phyloP scores from a whole-genome alignment of 1,284 basidiomycete genomes.

The Marasmius fiardii region DNA sequence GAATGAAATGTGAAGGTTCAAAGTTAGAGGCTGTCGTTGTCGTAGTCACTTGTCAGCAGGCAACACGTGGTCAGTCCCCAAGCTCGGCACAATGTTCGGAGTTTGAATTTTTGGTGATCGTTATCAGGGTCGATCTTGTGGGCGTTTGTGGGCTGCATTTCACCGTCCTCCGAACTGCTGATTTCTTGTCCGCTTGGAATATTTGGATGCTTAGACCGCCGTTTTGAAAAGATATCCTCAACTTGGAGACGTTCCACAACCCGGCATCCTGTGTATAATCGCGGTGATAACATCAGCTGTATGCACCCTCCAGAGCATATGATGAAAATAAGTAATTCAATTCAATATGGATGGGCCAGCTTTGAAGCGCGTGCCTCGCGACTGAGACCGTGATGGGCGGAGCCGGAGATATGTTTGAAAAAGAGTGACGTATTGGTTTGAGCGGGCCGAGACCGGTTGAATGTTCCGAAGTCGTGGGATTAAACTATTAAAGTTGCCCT shows the following conservation, averaged over 20 bases:
- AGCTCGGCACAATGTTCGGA: background rate
- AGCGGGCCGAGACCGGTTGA: background rate
- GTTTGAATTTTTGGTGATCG: background rate
- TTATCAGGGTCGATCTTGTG: background rate
- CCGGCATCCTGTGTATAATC: too few species aligned
- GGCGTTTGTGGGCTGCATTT: background rate
- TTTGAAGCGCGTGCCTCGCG: background rate
- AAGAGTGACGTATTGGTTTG: background rate
- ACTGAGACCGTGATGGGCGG: background rate
- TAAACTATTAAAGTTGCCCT: slow-evolving; percentile 5
- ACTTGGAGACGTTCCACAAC: too few species aligned
- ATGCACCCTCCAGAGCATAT: too few species aligned
- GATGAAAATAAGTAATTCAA: background rate
- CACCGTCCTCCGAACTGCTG: too few species aligned
- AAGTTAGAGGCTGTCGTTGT: background rate
- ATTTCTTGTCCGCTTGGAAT: too few species aligned
- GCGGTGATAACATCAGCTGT: background rate
- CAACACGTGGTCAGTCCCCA: background rate
- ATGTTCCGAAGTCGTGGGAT: background rate
- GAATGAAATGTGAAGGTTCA: background rate
- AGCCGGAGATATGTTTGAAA: background rate
- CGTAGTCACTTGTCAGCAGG: background rate
- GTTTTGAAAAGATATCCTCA: too few species aligned
- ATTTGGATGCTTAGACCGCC: too few species aligned
- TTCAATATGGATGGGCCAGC: background rate